Evolutionary conservation across 2,329 filamentous ascomycete genomes (phyloP).

Genomic region (Venturia pyrina): DNA sequence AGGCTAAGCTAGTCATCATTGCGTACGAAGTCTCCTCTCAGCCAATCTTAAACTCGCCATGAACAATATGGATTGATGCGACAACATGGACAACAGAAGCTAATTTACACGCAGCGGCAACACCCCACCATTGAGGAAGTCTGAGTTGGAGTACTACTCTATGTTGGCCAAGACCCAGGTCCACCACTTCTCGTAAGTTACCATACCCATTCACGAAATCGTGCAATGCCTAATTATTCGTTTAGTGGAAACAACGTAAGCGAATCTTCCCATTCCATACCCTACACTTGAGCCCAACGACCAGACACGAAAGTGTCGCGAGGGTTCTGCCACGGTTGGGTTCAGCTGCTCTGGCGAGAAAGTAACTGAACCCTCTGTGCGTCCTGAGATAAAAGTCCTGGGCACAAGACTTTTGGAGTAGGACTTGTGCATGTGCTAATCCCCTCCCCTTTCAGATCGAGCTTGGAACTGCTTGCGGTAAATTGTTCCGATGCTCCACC

Average conservation of each 20-base stretch:
- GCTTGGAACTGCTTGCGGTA: constrained; percentile 91
- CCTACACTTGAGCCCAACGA: constrained; percentile 16
- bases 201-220: not conserved
- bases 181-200: constrained; percentile 68
- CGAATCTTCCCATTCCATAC: constrained; percentile 24
- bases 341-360: not conserved
- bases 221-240: not conserved
- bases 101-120: constrained; percentile 54
- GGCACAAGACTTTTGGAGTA: constrained; percentile 66
- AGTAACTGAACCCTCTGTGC: not conserved
- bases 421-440: constrained; percentile 54
- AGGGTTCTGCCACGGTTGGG: constrained; percentile 28
- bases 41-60: constrained; percentile 19
- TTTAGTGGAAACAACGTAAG: constrained; percentile 85
- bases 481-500: constrained; percentile 96
- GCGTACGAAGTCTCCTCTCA: not conserved
- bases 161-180: constrained; percentile 91
- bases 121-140: constrained; percentile 95
- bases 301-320: constrained; percentile 23
- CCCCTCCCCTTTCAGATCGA: constrained; percentile 63
- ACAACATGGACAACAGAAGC: not conserved
- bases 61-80: not conserved
- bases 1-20: constrained; percentile 98
- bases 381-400: constrained; percentile 85
- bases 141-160: constrained; percentile 92